Evolutionary conservation across 106 monocot genomes (phyloP).

Genomic region (Acorus gramineus): DNA sequence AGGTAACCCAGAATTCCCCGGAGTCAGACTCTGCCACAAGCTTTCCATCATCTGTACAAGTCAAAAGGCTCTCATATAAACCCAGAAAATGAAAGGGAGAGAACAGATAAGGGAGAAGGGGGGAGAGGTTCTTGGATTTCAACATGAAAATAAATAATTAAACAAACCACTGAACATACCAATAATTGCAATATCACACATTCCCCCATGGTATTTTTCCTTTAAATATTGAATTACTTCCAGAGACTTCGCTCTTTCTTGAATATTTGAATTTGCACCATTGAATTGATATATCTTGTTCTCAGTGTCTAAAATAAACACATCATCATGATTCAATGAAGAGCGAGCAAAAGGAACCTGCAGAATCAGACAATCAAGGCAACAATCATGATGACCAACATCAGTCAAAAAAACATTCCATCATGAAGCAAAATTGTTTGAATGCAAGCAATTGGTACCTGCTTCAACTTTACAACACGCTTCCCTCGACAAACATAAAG

Average conservation of each 20-base stretch:
- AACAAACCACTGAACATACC: constrained; percentile 8
- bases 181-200: constrained; percentile 33
- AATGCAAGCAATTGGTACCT: constrained; percentile 19
- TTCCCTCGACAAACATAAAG: constrained; percentile 63
- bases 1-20: constrained; percentile 18
- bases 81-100: too few relatives aligned
- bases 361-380: not conserved
- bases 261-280: constrained; percentile 38
- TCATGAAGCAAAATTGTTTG: too few relatives aligned
- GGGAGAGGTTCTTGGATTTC: too few relatives aligned
- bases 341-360: constrained; percentile 45
- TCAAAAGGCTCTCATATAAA: not conserved
- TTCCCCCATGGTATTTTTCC: constrained; percentile 35
- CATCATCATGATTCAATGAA: constrained; percentile 39
- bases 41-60: constrained; percentile 32
- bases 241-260: constrained; percentile 40
- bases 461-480: constrained; percentile 43
- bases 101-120: too few relatives aligned
- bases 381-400: too few relatives aligned
- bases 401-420: too few relatives aligned
- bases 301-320: constrained; percentile 37
- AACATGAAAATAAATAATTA: too few relatives aligned
- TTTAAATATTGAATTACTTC: constrained; percentile 36
- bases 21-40: constrained; percentile 33
- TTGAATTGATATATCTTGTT: constrained; percentile 41